Evolutionary conservation across 192 early-diverging fungal genomes (phyloP).

Genomic region (Powellomyces hirtus): DNA sequence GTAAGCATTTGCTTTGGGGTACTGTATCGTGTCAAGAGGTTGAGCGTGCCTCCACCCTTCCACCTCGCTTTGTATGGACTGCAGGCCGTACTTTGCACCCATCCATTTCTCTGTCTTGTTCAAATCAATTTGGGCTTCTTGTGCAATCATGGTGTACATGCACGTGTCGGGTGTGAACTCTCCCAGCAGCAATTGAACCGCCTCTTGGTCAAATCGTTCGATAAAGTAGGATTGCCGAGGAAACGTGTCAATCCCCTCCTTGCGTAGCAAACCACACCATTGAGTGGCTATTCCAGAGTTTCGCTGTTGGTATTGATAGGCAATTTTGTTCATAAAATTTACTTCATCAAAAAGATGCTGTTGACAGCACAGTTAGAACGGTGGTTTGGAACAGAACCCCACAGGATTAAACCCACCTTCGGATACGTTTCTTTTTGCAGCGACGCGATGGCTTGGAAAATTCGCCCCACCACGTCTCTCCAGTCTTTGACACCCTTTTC

Average conservation of each 20-base stretch:
- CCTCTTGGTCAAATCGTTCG: conserved; percentile 17
- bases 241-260: conserved; percentile 37
- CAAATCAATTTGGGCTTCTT: conserved; percentile 3
- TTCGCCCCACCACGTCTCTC: conserved; percentile 20
- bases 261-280: conserved; percentile 26
- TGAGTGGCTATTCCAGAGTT: conserved; percentile 13
- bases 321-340: conserved; percentile 31
- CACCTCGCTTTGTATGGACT: conserved; percentile 3
- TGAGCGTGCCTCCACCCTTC: neutral
- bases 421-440: conserved; percentile 21
- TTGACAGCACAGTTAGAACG: neutral
- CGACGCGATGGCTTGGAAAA: conserved; percentile 18
- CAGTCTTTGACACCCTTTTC: conserved; percentile 29
- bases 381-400: neutral
- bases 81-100: conserved; percentile 34
- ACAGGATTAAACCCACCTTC: neutral
- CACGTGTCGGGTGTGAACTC: conserved; percentile 15
- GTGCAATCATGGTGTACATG: conserved; percentile 24
- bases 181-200: conserved; percentile 12
- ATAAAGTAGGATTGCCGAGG: conserved; percentile 28
- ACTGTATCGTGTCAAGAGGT: neutral
- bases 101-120: conserved; percentile 42
- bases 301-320: conserved; percentile 42
- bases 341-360: conserved; percentile 36
- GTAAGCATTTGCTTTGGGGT: conserved; percentile 33